Percentiles rank a stretch among this genome's conserved stretches.
Evolutionary conservation across 768 basidiomycete genomes (phyloP).

Genomic region (Podaxis sp.): DNA sequence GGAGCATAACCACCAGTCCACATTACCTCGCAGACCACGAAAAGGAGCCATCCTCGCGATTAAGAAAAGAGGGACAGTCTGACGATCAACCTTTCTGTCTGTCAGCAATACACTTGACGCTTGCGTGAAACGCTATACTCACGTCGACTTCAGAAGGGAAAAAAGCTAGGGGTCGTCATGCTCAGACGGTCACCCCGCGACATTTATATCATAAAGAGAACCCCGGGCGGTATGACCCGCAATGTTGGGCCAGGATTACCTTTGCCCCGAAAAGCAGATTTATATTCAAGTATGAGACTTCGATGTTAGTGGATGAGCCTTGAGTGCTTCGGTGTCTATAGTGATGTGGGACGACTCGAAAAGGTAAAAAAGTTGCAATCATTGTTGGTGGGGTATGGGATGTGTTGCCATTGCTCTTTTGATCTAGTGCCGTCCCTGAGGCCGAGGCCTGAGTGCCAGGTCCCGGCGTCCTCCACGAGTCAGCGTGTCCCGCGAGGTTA

Average conservation of each 20-base stretch:
- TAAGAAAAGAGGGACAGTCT: constrained; percentile 4
- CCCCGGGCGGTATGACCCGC: constrained; percentile 8
- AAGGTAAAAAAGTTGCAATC: background rate
- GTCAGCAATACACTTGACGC: background rate
- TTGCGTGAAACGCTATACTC: constrained; percentile 4
- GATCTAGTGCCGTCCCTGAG: background rate
- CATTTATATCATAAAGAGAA: constrained; percentile 15
- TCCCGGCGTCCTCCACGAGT: too few species aligned
- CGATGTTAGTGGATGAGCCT: background rate
- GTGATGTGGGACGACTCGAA: background rate
- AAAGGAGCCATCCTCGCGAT: background rate
- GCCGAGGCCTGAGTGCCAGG: background rate
- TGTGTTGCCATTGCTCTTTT: background rate
- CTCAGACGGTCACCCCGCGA: background rate
- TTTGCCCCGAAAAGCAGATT: constrained; percentile 5
- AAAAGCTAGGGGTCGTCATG: constrained; percentile 14
- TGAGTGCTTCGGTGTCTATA: constrained; percentile 12
- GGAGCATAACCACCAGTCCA: background rate
- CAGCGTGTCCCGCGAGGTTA: background rate
- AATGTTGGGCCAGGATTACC: constrained; percentile 11
- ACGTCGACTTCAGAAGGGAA: constrained; percentile 19
- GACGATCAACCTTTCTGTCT: constrained; percentile 20
- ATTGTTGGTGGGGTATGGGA: background rate
- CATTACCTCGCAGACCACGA: background rate
- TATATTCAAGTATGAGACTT: constrained; percentile 7